Percentiles rank a stretch among this genome's conserved stretches.
phyloP scores from a whole-genome alignment of 2,329 filamentous ascomycete genomes.

The Cladosporium sphaerospermum region DNA sequence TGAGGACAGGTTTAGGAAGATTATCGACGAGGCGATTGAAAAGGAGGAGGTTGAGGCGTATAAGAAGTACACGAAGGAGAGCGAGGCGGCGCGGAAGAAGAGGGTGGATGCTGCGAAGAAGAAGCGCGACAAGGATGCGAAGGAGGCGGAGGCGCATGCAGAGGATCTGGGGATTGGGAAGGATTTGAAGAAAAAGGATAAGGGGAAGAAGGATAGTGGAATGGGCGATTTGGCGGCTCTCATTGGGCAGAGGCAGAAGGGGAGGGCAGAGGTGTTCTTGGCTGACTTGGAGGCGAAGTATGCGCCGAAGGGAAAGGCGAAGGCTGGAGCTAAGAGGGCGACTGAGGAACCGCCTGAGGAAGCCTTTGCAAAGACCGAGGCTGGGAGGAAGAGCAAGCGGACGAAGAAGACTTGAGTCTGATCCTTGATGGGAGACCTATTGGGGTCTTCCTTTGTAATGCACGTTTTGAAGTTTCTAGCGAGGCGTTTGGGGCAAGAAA shows the following conservation, averaged over 20 bases:
- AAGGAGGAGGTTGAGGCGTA: conserved; percentile 61
- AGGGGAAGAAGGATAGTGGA: conserved; percentile 30
- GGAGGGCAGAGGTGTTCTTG: conserved; percentile 56
- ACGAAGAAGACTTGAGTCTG: conserved; percentile 13
- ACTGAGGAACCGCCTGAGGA: conserved; percentile 58
- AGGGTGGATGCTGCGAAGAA: conserved; percentile 54
- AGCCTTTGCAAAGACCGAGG: conserved; percentile 43
- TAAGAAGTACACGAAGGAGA: conserved; percentile 66
- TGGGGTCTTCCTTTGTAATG: neutral
- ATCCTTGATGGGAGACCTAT: neutral
- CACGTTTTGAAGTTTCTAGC: neutral
- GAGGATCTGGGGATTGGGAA: conserved; percentile 70
- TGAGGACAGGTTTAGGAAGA: conserved; percentile 72
- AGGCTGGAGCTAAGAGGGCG: conserved; percentile 45
- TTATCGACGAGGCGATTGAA: conserved; percentile 76
- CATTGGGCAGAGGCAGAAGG: conserved; percentile 65
- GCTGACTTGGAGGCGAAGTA: conserved; percentile 76
- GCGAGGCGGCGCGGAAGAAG: conserved; percentile 35
- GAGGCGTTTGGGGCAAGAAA: neutral
- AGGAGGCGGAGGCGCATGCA: conserved; percentile 62
- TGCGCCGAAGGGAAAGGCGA: conserved; percentile 43
- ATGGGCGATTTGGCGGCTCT: conserved; percentile 59
- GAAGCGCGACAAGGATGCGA: conserved; percentile 60
- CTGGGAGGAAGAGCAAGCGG: conserved; percentile 18
- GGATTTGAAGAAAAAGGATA: conserved; percentile 36